phyloP scores from a whole-genome alignment of 495 filamentous ascomycete genomes.

The Collariella sp. region DNA sequence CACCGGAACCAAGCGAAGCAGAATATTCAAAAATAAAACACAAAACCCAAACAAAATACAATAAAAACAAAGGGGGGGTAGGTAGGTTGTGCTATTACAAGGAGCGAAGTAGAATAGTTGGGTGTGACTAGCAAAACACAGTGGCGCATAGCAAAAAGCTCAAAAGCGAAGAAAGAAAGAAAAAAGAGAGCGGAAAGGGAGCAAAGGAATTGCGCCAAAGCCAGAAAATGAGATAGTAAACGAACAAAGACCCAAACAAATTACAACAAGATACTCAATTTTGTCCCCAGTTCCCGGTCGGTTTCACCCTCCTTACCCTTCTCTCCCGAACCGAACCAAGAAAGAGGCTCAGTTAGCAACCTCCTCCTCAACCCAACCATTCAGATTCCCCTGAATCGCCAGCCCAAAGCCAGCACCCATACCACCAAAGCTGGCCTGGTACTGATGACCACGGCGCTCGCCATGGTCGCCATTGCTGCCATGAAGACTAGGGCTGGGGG shows the following conservation, averaged over 20 bases:
- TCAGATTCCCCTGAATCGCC: slow-evolving; percentile 43
- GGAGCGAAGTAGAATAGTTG: slow-evolving; percentile 7
- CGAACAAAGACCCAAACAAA: slow-evolving; percentile 1
- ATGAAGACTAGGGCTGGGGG: slow-evolving; percentile 36
- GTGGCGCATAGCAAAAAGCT: too few species aligned
- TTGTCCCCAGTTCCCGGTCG: background rate
- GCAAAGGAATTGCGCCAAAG: slow-evolving; percentile 1
- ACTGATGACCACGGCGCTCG: slow-evolving; percentile 46
- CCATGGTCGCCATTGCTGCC: slow-evolving; percentile 33
- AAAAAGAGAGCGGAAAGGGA: slow-evolving; percentile 4
- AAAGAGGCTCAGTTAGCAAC: slow-evolving; percentile 35
- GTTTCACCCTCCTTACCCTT: background rate
- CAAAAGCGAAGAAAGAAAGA: too few species aligned
- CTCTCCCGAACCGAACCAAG: background rate
- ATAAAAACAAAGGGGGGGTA: background rate
- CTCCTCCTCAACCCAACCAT: slow-evolving; percentile 51
- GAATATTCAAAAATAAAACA: slow-evolving; percentile 4
- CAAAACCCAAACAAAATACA: slow-evolving; percentile 18
- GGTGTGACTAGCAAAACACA: too few species aligned
- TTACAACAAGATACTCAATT: slow-evolving; percentile 20
- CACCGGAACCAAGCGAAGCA: slow-evolving; percentile 5
- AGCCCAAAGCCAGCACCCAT: slow-evolving; percentile 44
- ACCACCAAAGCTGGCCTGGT: slow-evolving; percentile 47
- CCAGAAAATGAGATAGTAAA: slow-evolving; percentile 4
- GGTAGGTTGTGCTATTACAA: slow-evolving; percentile 18